These are phyloP conservation scores for Penicillium sp. DNA, from an alignment of 2,329 filamentous ascomycete genomes.

Conservation along the genomic window DNA sequence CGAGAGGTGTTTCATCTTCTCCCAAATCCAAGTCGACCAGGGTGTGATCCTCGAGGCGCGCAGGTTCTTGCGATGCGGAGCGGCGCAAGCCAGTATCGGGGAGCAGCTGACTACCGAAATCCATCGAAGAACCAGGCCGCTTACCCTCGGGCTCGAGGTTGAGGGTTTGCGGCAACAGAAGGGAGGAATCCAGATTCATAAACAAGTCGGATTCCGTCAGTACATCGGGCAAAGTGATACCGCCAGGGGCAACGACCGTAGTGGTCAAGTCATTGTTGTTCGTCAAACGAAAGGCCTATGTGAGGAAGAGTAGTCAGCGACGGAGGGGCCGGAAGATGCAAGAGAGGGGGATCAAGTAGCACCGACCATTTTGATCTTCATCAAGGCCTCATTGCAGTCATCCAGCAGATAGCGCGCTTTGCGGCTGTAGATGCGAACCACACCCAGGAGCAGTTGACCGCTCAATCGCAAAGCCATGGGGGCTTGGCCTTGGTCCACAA, in stretches of 20 bases:
- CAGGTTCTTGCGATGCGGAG: conserved; percentile 43
- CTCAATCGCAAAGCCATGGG: conserved; percentile 90
- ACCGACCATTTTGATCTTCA: conserved; percentile 99
- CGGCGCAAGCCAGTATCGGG: conserved; percentile 52
- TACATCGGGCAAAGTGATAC: conserved; percentile 79
- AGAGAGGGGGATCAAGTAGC: too few relatives aligned
- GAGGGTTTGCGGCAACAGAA: conserved; percentile 68
- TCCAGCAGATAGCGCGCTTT: conserved; percentile 94
- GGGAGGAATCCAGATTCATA: conserved; percentile 70
- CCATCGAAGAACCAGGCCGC: conserved; percentile 33
- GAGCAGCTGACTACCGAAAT: conserved; percentile 69
- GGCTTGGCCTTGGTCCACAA: conserved; percentile 84
- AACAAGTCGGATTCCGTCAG: conserved; percentile 90
- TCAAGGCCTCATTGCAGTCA: conserved; percentile 91
- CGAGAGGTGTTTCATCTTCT: conserved; percentile 57
- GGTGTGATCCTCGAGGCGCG: conserved; percentile 56
- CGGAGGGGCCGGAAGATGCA: too few relatives aligned
- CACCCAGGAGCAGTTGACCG: conserved; percentile 85
- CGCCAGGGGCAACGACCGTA: conserved; percentile 69
- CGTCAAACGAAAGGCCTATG: conserved; percentile 89
- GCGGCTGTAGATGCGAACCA: conserved; percentile 92
- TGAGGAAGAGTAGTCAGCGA: too few relatives aligned
- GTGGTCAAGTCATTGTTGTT: conserved; percentile 93
- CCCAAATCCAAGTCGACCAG: conserved; percentile 65
- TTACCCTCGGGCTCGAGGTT: conserved; percentile 32